Evolutionary conservation across 495 filamentous ascomycete genomes (phyloP).

Genomic region (Aspergillus taichungensis): DNA sequence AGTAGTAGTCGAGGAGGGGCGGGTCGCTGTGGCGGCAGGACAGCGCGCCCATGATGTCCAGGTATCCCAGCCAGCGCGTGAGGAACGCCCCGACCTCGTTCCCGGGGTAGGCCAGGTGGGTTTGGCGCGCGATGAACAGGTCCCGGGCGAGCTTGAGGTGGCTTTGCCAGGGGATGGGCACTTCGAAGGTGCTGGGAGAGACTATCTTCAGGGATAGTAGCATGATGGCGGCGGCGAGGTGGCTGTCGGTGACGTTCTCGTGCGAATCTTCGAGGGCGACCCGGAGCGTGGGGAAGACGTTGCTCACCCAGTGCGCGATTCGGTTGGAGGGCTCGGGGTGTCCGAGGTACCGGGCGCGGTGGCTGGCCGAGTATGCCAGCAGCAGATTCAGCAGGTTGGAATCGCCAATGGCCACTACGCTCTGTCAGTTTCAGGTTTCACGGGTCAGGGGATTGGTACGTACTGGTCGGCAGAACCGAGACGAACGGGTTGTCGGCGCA

Average conservation of each 20-base stretch:
- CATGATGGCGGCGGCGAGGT: constrained; percentile 80
- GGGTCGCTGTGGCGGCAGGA: constrained; percentile 57
- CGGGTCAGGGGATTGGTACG: constrained; percentile 17
- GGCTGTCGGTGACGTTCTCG: constrained; percentile 61
- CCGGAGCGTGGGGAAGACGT: constrained; percentile 68
- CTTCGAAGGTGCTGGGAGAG: constrained; percentile 70
- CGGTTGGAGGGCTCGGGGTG: constrained; percentile 69
- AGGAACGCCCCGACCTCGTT: constrained; percentile 72
- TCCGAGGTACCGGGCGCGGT: constrained; percentile 66
- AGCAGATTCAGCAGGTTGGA: constrained; percentile 66
- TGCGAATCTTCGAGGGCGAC: constrained; percentile 48
- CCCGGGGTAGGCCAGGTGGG: constrained; percentile 39
- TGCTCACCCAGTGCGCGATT: constrained; percentile 69
- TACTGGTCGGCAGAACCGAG: constrained; percentile 60
- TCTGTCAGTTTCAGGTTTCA: neutral
- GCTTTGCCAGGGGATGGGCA: constrained; percentile 65
- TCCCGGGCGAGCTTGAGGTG: constrained; percentile 69
- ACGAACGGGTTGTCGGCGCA: constrained; percentile 67
- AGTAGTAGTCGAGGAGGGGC: constrained; percentile 48
- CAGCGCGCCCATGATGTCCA: constrained; percentile 71
- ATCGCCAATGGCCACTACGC: constrained; percentile 55
- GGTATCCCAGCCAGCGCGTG: constrained; percentile 78
- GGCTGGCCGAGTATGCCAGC: constrained; percentile 74
- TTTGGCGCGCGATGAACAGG: constrained; percentile 60
- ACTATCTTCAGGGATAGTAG: constrained; percentile 79